Conservation (phyloP, 2,329 filamentous ascomycete genomes). For the Pseudogymnoascus sp. region DNA sequence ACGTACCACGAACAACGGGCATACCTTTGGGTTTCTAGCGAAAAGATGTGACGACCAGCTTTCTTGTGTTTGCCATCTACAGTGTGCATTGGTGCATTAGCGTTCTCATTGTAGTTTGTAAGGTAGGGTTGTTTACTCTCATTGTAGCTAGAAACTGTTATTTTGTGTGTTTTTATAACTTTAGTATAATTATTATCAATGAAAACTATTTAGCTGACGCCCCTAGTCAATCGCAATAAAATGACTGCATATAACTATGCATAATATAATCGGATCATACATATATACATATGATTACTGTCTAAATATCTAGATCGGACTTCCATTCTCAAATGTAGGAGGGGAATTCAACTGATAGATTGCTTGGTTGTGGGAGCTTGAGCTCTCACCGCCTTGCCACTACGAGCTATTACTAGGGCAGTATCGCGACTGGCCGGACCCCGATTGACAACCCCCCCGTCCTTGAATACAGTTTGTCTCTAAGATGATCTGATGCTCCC, state of each 20-base stretch:
- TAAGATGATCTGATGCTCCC: conserved; percentile 4
- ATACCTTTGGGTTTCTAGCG: neutral
- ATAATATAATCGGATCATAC: neutral
- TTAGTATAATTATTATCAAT: neutral
- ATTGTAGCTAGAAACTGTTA: neutral
- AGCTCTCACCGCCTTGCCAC: conserved; percentile 7
- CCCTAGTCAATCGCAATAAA: neutral
- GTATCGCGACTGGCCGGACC: conserved; percentile 8
- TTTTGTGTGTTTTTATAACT: neutral
- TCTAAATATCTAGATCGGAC: neutral
- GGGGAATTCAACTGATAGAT: neutral
- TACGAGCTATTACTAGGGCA: conserved; percentile 1
- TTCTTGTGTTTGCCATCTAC: neutral
- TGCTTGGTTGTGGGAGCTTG: conserved; percentile 1
- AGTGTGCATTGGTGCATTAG: neutral
- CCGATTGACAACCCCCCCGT: conserved; percentile 7
- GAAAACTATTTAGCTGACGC: too few species aligned
- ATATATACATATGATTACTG: too few species aligned
- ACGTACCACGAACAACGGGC: neutral
- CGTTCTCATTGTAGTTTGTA: neutral
- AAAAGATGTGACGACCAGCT: neutral
- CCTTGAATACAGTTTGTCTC: conserved; percentile 4
- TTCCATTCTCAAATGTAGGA: neutral
- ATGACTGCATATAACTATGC: neutral
- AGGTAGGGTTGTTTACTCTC: neutral